Evolutionary conservation across 1,139 yeast species (phyloP), one percentile per base, ranked within the genome.

Genomic region (Yamadazyma atlantica): DNA sequence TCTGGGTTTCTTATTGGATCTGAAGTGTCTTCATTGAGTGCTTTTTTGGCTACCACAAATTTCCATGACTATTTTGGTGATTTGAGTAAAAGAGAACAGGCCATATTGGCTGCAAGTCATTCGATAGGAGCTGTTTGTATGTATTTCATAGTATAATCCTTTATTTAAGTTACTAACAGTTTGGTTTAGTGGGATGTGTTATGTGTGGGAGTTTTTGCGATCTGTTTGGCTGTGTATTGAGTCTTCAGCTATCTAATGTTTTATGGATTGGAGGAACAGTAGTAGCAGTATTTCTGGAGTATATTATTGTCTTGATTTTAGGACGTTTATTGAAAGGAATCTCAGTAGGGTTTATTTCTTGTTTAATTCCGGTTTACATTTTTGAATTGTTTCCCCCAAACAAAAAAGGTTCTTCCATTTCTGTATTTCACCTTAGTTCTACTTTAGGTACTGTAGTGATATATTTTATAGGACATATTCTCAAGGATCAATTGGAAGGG

Each of bases 1-100:
- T 53, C 62, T 1, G 66, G 70, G n/a, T 39, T 63, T 23, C 46
- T 62, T 23, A 41, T 63, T n/a, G 69, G 69, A 1, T 49, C 62
- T 42, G 72, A 66, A 40, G 43, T 57, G 15, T 46, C 62, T 5
- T 55, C 68, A 1, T 46, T 60, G 29, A 44, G 55, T 17, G 53
- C 60, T 1, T 53, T 61, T 36, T 42, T 60, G 26, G 48, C 54
- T 9, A 48, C 60, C 7, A 38, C 43, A 5, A 51, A 48, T 28
- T 63, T 65, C 33, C 42, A 43, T 26, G 46, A 42, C 3, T 60
- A 49, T 39, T 66, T 51, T 43, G 61, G 60, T 11, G 40, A 34
- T 2, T 44, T 57, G 8, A 37, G 53, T 6, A 47, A 44, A 10
- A 43, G 60, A 43, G 69, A 65, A 36, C 55, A 50, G 9, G 54